These are phyloP conservation scores for Populus hybrid DNA, from an alignment of 441 rosid species.

Conservation along the genomic window DNA sequence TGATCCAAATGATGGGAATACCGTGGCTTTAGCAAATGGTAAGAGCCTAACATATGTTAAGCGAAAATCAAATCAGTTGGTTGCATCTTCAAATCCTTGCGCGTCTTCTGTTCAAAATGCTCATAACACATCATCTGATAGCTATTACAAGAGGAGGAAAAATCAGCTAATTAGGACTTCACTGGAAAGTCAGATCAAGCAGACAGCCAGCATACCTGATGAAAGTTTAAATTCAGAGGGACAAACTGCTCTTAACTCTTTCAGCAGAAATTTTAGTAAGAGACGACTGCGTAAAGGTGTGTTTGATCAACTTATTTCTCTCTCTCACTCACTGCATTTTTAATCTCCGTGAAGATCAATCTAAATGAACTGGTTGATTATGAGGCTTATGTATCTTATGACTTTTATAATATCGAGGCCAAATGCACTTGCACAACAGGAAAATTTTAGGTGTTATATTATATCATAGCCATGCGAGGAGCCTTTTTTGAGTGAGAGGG, in stretches of 20 bases:
- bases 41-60: conserved; percentile 50
- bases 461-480: not conserved
- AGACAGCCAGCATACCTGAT: conserved; percentile 27
- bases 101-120: conserved; percentile 30
- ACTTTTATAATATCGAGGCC: not conserved
- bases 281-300: conserved; percentile 44
- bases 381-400: not conserved
- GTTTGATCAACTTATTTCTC: conserved; percentile 4
- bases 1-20: conserved; percentile 38
- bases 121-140: conserved; percentile 46
- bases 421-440: not conserved
- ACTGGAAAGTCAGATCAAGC: conserved; percentile 37
- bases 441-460: not conserved
- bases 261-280: conserved; percentile 42
- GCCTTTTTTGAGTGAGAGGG: not conserved
- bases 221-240: conserved; percentile 35
- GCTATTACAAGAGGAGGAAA: conserved; percentile 79
- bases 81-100: conserved; percentile 56
- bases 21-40: conserved; percentile 3
- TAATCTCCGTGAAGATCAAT: not conserved
- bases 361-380: not conserved
- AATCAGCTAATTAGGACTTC: conserved; percentile 84
- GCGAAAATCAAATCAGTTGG: conserved; percentile 79
- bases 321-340: not conserved
- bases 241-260: conserved; percentile 34